A percentile compares a stretch with the other conserved stretches of the same genome.
Conservation (phyloP, 192 early-diverging fungal genomes). For the Phlyctochytrium bullatum region DNA sequence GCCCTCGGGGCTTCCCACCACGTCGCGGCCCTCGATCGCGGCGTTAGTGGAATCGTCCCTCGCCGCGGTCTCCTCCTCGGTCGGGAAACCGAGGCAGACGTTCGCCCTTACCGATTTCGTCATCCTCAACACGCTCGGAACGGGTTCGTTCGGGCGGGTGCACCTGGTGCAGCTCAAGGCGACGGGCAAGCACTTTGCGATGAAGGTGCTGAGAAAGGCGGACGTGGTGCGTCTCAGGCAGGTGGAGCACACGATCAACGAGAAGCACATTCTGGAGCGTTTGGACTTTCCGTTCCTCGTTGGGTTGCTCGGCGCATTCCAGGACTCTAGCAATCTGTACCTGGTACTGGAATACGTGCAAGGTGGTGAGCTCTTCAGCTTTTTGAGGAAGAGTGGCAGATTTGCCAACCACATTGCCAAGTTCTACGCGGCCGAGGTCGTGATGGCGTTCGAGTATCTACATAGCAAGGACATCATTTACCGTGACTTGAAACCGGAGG, state of each 20-base stretch:
- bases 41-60: neutral
- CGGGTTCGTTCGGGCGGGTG: conserved; percentile 92
- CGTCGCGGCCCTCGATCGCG: conserved; percentile 1
- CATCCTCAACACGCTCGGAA: conserved; percentile 51
- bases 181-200: conserved; percentile 77
- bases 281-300: conserved; percentile 86
- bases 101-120: conserved; percentile 19
- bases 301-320: conserved; percentile 76
- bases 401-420: conserved; percentile 75
- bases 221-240: conserved; percentile 88
- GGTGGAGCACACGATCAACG: conserved; percentile 93
- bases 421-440: conserved; percentile 82
- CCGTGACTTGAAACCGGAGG: conserved; percentile 81
- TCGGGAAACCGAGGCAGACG: neutral
- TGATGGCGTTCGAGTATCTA: conserved; percentile 79
- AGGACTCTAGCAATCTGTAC: conserved; percentile 83
- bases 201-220: conserved; percentile 86
- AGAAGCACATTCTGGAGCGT: conserved; percentile 80
- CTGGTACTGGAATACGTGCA: conserved; percentile 92
- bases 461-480: conserved; percentile 77
- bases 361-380: conserved; percentile 90
- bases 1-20: neutral
- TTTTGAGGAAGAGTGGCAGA: conserved; percentile 67
- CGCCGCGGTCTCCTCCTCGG: neutral
- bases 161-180: conserved; percentile 75